phyloP scores from a whole-genome alignment of 1,284 basidiomycete species.

The Ganoderma sp. region DNA sequence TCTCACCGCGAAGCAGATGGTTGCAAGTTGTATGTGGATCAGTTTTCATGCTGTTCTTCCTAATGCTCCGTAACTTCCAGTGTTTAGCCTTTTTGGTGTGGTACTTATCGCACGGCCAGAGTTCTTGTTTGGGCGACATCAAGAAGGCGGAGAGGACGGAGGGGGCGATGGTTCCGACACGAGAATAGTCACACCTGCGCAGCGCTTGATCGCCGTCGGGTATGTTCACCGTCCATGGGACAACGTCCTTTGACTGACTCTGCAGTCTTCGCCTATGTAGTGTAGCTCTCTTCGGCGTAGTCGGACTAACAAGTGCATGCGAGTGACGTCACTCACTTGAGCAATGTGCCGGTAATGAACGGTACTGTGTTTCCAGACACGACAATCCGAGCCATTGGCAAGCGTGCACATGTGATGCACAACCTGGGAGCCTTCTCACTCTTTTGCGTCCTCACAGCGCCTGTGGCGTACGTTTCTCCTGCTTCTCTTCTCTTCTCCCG shows the following conservation, averaged over 20 bases:
- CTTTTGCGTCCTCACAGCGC: constrained; percentile 60
- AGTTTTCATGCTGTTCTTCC: constrained; percentile 39
- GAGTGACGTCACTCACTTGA: constrained; percentile 30
- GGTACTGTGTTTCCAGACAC: constrained; percentile 51
- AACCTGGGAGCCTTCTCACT: constrained; percentile 70
- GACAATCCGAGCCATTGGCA: constrained; percentile 72
- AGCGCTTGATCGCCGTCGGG: constrained; percentile 46
- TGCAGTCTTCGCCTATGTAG: constrained; percentile 38
- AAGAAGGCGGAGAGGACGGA: constrained; percentile 17
- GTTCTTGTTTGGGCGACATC: constrained; percentile 37
- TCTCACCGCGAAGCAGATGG: constrained; percentile 59
- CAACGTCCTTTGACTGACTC: not conserved
- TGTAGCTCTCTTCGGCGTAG: constrained; percentile 60
- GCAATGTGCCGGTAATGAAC: not conserved
- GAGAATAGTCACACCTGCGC: constrained; percentile 35
- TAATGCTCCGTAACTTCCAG: constrained; percentile 16
- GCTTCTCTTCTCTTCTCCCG: not conserved
- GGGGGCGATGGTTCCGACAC: not conserved
- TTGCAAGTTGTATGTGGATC: constrained; percentile 61
- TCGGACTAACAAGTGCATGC: constrained; percentile 67
- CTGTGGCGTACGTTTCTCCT: constrained; percentile 48
- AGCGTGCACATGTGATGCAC: constrained; percentile 74
- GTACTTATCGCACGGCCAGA: constrained; percentile 52
- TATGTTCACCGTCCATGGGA: constrained; percentile 22
- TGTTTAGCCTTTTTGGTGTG: constrained; percentile 56